Evolutionary conservation across 2,329 filamentous ascomycete genomes (phyloP), one percentile per base, ranked within the genome.

Genomic region (Tetracladium maxilliforme): DNA sequence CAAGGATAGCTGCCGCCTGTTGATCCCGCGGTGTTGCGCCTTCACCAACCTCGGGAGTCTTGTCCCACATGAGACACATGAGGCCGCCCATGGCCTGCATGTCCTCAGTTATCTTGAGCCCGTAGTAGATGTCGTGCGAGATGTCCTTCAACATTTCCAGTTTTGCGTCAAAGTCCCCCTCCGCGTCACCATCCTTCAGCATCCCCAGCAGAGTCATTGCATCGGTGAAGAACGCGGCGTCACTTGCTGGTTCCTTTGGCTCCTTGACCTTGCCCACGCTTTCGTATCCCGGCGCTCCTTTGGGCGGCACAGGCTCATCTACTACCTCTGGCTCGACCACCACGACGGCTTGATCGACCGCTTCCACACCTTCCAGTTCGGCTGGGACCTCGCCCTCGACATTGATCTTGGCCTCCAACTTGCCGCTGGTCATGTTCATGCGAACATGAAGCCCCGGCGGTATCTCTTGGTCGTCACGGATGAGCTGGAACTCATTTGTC

Each of bases 111-210:
- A 77, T 60, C 42, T 73, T 66, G 11, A 71, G 51, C 7, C 73
- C 73, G 44, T 76, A 79, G 51, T 75, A 78, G 33, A 77, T 68
- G 44, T 77, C 73, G 44, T 78, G 71, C 0, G 71, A 64, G 15
- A 76, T 49, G 6, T 78, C 71, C 32, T 64, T 56, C n/a, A 79
- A 57, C 17, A 56, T 56, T 17, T 64, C 58, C 6, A 79, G 54
- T 0, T 48, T 42, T 6, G 29, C 23, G 9, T 22, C 16, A 18
- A 27, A 16, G 18, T 40, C 34, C 11, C 13, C 14, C 9, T n/a
- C 14, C 10, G 16, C 19, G 32, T 42, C 33, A 24, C 33, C 28
- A 20, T 36, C 34, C 6, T 38, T 36, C 12, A 55, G 52, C 23
- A 45, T 54, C 37, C 64, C 64, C 24, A 74, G 42, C 19, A 58